These are phyloP conservation scores for Brettanomyces nanus DNA, from an alignment of 805 yeast species.

Conservation along the genomic window DNA sequence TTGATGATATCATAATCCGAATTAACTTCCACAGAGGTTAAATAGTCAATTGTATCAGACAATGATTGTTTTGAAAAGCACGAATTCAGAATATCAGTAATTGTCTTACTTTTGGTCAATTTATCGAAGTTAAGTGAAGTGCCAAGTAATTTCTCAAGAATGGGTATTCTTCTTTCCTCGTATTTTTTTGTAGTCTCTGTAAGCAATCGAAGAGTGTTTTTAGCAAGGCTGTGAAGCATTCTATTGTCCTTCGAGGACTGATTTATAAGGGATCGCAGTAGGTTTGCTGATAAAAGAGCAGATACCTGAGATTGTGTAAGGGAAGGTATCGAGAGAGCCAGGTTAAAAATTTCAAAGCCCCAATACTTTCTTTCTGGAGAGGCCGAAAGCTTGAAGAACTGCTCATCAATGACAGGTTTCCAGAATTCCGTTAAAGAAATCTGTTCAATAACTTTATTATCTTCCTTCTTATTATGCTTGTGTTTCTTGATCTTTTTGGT, in stretches of 20 bases:
- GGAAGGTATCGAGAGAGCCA: constrained; percentile 29
- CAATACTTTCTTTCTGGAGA: constrained; percentile 81
- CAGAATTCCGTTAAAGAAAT: constrained; percentile 60
- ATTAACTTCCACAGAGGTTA: constrained; percentile 10
- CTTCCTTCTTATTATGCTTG: constrained; percentile 7
- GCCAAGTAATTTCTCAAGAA: constrained; percentile 28
- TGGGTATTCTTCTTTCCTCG: constrained; percentile 26
- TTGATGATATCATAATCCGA: constrained; percentile 16
- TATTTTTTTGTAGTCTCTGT: constrained; percentile 29
- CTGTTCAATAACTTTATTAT: constrained; percentile 6
- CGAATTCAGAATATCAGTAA: constrained; percentile 32
- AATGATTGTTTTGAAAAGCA: constrained; percentile 6
- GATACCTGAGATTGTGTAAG: constrained; percentile 13
- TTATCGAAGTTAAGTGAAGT: constrained; percentile 70
- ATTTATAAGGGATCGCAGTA: constrained; percentile 65
- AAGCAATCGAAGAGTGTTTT: constrained; percentile 37
- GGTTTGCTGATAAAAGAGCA: constrained; percentile 48
- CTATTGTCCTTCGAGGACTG: constrained; percentile 65
- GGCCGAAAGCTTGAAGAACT: constrained; percentile 64
- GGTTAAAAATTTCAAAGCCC: constrained; percentile 69
- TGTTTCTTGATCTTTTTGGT: constrained; percentile 26
- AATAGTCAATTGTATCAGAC: constrained; percentile 7
- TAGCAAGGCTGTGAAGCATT: constrained; percentile 59
- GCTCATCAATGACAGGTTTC: constrained; percentile 72
- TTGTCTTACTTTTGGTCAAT: constrained; percentile 64